phyloP scores from a whole-genome alignment of 345 rosid species.

The Eucalyptus guilfoylei region DNA sequence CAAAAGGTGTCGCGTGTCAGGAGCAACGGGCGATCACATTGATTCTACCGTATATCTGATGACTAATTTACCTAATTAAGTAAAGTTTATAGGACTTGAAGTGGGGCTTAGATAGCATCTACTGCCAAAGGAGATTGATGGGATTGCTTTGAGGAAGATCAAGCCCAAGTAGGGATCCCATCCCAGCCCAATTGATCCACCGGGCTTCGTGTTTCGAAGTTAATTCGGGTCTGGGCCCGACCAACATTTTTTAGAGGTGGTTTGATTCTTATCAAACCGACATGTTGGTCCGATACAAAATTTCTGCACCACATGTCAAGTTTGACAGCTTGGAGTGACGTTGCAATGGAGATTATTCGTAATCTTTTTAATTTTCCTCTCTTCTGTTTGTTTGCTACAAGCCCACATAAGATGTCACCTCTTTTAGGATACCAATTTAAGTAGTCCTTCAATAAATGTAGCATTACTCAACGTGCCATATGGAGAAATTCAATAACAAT shows the following conservation, averaged over 20 bases:
- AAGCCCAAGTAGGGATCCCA: neutral
- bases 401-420: neutral
- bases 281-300: neutral
- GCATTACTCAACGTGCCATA: neutral
- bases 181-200: neutral
- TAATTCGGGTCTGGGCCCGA: neutral
- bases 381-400: neutral
- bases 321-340: neutral
- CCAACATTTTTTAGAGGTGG: neutral
- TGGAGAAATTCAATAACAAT: neutral
- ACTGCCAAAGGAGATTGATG: neutral
- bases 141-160: neutral
- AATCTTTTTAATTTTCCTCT: neutral
- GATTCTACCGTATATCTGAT: neutral
- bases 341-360: neutral
- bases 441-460: neutral
- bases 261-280: neutral
- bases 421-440: neutral
- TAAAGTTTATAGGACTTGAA: neutral
- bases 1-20: neutral
- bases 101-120: neutral
- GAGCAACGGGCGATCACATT: neutral
- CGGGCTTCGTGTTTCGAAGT: neutral
- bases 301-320: neutral
- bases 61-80: neutral